A percentile compares a stretch with the other conserved stretches of the same genome.
phyloP scores from a whole-genome alignment of 179 eudicot genomes.

The Carnegiea gigantea region DNA sequence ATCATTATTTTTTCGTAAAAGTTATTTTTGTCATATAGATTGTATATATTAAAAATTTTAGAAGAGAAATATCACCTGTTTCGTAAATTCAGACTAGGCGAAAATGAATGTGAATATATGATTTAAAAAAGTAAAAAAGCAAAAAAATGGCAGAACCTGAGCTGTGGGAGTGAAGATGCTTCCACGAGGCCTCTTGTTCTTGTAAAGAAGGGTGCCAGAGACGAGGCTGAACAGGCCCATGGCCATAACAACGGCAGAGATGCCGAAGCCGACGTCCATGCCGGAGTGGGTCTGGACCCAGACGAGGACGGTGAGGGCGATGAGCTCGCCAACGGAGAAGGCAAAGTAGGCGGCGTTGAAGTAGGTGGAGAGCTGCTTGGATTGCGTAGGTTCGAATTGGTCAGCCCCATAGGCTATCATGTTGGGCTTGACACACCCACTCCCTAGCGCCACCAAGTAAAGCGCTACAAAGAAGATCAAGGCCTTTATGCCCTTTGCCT shows the following conservation, averaged over 20 bases:
- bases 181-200: constrained; percentile 81
- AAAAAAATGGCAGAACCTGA: constrained; percentile 38
- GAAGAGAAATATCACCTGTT: too few relatives aligned
- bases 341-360: constrained; percentile 92
- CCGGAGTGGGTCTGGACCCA: constrained; percentile 95
- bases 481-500: constrained; percentile 68
- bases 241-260: constrained; percentile 87
- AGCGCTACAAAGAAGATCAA: constrained; percentile 73
- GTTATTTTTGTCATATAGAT: too few relatives aligned
- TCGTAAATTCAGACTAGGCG: too few relatives aligned
- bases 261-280: constrained; percentile 91
- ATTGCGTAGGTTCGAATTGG: constrained; percentile 63
- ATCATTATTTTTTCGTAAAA: too few relatives aligned
- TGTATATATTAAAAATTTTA: too few relatives aligned
- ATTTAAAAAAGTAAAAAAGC: too few relatives aligned
- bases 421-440: constrained; percentile 94
- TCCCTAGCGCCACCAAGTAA: constrained; percentile 85
- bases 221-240: constrained; percentile 73
- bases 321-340: constrained; percentile 77
- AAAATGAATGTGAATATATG: too few relatives aligned
- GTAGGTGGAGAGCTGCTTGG: constrained; percentile 75
- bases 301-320: constrained; percentile 81
- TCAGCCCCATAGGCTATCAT: constrained; percentile 97
- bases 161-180: constrained; percentile 83
- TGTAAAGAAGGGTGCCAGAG: constrained; percentile 64